Evolutionary conservation across 768 basidiomycete genomes (phyloP).

Genomic region (Gelatoporia subvermispora): DNA sequence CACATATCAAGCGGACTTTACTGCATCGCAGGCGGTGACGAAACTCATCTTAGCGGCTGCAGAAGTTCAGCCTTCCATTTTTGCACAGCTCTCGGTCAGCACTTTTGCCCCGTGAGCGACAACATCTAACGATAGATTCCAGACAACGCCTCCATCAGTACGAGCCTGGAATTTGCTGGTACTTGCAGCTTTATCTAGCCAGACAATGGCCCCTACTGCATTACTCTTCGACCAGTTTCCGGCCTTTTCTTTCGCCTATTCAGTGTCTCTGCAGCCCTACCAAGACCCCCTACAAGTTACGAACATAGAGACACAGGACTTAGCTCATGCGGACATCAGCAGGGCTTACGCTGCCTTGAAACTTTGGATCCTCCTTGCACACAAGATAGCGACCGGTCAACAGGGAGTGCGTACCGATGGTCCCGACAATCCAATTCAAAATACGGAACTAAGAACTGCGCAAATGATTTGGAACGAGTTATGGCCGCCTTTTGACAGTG

Average conservation of each 20-base stretch:
- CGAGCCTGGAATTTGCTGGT: slow-evolving; percentile 65
- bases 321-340: slow-evolving; percentile 55
- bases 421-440: neutral
- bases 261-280: slow-evolving; percentile 37
- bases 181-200: slow-evolving; percentile 42
- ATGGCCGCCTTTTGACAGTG: slow-evolving; percentile 64
- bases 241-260: slow-evolving; percentile 45
- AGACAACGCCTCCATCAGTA: slow-evolving; percentile 26
- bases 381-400: slow-evolving; percentile 21
- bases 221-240: slow-evolving; percentile 47
- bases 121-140: neutral
- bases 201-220: slow-evolving; percentile 33
- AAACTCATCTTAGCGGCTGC: slow-evolving; percentile 49
- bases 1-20: slow-evolving; percentile 47
- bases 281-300: slow-evolving; percentile 26
- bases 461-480: slow-evolving; percentile 67
- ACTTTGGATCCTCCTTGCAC: slow-evolving; percentile 62
- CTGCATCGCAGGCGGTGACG: slow-evolving; percentile 45
- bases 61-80: slow-evolving; percentile 36
- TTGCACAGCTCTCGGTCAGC: slow-evolving; percentile 32
- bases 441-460: slow-evolving; percentile 20
- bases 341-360: slow-evolving; percentile 66
- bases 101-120: slow-evolving; percentile 13
- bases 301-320: slow-evolving; percentile 28
- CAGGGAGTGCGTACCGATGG: neutral